phyloP scores from a whole-genome alignment of 1,284 basidiomycete genomes.

The Sanghuangporus baumii region DNA sequence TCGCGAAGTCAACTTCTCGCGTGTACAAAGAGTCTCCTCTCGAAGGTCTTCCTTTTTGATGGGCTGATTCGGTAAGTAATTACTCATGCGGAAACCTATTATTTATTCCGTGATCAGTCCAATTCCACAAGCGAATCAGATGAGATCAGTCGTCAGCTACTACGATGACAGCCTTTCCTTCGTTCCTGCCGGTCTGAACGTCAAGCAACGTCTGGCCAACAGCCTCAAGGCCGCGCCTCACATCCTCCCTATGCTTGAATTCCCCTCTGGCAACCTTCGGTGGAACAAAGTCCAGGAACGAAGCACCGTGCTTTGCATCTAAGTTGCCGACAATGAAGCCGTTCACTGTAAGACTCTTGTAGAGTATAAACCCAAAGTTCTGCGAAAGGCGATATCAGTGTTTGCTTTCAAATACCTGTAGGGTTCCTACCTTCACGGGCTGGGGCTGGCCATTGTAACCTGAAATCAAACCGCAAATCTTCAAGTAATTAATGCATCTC shows the following conservation, averaged over 20 bases:
- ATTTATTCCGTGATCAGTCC: not conserved
- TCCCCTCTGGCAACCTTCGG: conserved; percentile 37
- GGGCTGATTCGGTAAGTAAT: no score
- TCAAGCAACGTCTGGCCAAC: conserved; percentile 34
- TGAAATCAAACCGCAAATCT: conserved; percentile 8
- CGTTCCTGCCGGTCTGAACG: conserved; percentile 39
- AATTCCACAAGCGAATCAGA: not conserved
- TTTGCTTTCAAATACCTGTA: not conserved
- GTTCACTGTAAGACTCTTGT: conserved; percentile 36
- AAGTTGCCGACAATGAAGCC: conserved; percentile 41
- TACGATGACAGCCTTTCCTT: conserved; percentile 34
- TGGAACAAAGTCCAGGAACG: conserved; percentile 37
- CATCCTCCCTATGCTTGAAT: conserved; percentile 38
- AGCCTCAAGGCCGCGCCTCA: conserved; percentile 33
- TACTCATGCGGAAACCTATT: no score
- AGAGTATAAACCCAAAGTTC: conserved; percentile 31
- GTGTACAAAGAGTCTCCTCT: conserved; percentile 41
- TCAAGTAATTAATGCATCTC: not conserved
- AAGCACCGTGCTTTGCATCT: conserved; percentile 17
- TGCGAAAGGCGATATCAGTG: conserved; percentile 1
- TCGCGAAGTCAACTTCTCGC: conserved; percentile 28
- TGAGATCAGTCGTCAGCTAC: conserved; percentile 23
- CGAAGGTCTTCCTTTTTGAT: conserved; percentile 23
- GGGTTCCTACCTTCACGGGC: not conserved
- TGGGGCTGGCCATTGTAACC: not conserved